phyloP scores from a whole-genome alignment of 768 basidiomycete genomes.

The Guyanaporus albipodus region DNA sequence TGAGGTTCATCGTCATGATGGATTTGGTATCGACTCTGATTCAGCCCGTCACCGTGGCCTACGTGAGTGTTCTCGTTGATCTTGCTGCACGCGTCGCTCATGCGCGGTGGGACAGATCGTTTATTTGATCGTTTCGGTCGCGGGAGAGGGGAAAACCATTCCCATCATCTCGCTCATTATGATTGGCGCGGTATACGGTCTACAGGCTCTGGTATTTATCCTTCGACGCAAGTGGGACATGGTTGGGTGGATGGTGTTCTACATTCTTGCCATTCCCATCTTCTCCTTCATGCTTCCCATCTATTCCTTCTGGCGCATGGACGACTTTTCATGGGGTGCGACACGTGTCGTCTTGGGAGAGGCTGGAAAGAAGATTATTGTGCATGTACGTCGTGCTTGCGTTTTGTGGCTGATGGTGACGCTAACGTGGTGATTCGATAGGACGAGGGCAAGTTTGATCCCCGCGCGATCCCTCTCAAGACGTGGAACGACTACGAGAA shows the following conservation, averaged over 20 bases:
- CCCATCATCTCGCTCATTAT: constrained; percentile 84
- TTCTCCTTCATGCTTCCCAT: constrained; percentile 93
- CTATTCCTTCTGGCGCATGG: constrained; percentile 98
- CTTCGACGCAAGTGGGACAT: constrained; percentile 96
- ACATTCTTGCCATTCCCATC: constrained; percentile 89
- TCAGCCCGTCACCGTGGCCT: constrained; percentile 83
- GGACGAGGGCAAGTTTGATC: constrained; percentile 99
- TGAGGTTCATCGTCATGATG: constrained; percentile 98
- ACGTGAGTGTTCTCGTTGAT: constrained; percentile 50
- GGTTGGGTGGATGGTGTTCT: constrained; percentile 97
- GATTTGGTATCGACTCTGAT: constrained; percentile 86
- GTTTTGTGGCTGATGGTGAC: constrained; percentile 1
- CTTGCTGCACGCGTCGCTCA: constrained; percentile 4
- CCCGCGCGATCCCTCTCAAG: constrained; percentile 88
- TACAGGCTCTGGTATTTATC: constrained; percentile 89
- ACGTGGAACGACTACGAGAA: constrained; percentile 97
- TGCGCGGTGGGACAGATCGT: constrained; percentile 52
- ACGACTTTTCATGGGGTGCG: constrained; percentile 95
- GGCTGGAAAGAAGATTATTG: constrained; percentile 90
- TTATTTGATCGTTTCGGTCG: constrained; percentile 82
- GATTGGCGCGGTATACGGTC: constrained; percentile 91
- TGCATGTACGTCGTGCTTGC: constrained; percentile 62
- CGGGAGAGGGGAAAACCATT: constrained; percentile 58
- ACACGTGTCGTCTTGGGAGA: constrained; percentile 93
- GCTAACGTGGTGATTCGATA: constrained; percentile 27